Evolutionary conservation across 2,329 filamentous ascomycete species (phyloP).

Genomic region (Didymellaceae sp.): DNA sequence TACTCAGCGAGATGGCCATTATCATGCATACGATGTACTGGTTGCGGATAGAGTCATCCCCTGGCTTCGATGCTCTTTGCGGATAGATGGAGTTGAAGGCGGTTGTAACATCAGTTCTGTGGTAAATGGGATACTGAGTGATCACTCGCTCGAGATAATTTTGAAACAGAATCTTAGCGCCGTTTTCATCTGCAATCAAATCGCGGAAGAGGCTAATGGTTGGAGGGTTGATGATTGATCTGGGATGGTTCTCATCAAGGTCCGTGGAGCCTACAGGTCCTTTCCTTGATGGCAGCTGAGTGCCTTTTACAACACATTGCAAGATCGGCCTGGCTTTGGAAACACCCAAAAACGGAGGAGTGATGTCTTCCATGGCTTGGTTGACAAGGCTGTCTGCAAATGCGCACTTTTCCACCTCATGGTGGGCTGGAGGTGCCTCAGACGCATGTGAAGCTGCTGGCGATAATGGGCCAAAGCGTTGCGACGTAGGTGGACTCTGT

Average conservation of each 20-base stretch:
- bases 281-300: slow-evolving; percentile 43
- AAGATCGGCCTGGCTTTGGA: slow-evolving; percentile 41
- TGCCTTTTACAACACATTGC: slow-evolving; percentile 46
- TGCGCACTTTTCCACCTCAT: slow-evolving; percentile 34
- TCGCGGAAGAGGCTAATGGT: slow-evolving; percentile 33
- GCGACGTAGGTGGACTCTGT: slow-evolving; percentile 22
- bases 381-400: slow-evolving; percentile 42
- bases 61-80: slow-evolving; percentile 29
- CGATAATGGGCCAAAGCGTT: slow-evolving; percentile 27
- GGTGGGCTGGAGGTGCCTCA: slow-evolving; percentile 23
- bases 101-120: slow-evolving; percentile 40
- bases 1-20: slow-evolving; percentile 47
- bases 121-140: slow-evolving; percentile 48
- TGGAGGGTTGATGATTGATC: slow-evolving; percentile 47
- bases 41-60: slow-evolving; percentile 37
- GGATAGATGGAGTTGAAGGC: slow-evolving; percentile 45
- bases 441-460: slow-evolving; percentile 34
- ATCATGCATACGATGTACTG: slow-evolving; percentile 47
- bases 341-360: slow-evolving; percentile 45
- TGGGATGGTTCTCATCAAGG: slow-evolving; percentile 45
- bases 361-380: slow-evolving; percentile 45
- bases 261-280: slow-evolving; percentile 45
- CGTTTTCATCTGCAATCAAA: slow-evolving; percentile 39
- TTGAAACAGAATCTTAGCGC: slow-evolving; percentile 40
- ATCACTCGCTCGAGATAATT: slow-evolving; percentile 45